Base-by-base conservation (phyloP, 805 yeast genomes). In the Yamadazyma sp. region DNA sequence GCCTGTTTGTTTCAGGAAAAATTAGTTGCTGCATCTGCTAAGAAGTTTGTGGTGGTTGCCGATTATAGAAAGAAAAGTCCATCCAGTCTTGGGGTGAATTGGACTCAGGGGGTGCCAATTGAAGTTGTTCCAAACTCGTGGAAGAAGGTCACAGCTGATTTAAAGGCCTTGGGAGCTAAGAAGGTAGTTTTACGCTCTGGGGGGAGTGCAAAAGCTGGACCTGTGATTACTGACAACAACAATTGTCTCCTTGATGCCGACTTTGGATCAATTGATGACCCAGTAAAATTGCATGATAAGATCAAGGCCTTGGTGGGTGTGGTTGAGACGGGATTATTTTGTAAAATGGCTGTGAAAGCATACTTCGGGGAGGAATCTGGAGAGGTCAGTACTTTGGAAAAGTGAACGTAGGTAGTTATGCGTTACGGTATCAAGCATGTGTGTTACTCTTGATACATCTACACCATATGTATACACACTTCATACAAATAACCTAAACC, bases 1-100 rank as follows among this genome's bases (percentile, higher is more conserved):
- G 99, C 97, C 2, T 93, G 99, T 62, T 71, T 89, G 46, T 83
- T 93, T 67, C 99, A 91, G 67, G 99, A 93, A 61, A 93, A 93
- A 65, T 72, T 93, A 37, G 96, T 93, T 10, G 96, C 96, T 12
- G 74, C 78, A 40, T 78, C 87, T 44, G 80, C 96, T 3, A 67
- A 75, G 41, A 76, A 75, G 51, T 89, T 91, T 55, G 70, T 93
- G 18, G 73, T 91, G 14, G 97, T 93, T 35, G 99, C 98, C 2
- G 99, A 93, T 62, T 83, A 78, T 58, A 73, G 96, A 55, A 93
- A 93, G 66, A 82, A 78, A 54, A 80, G 95, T 14, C 71, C 77
- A 16, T 55, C 70, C 23, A 57, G 60, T 29, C 73, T 93, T 50
- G 98, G 99, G 24, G 70, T 75, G 18, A 70, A 72, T 25, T 93